Conservation (phyloP, 2,329 filamentous ascomycete genomes). For the Aspergillus chevalieri region DNA sequence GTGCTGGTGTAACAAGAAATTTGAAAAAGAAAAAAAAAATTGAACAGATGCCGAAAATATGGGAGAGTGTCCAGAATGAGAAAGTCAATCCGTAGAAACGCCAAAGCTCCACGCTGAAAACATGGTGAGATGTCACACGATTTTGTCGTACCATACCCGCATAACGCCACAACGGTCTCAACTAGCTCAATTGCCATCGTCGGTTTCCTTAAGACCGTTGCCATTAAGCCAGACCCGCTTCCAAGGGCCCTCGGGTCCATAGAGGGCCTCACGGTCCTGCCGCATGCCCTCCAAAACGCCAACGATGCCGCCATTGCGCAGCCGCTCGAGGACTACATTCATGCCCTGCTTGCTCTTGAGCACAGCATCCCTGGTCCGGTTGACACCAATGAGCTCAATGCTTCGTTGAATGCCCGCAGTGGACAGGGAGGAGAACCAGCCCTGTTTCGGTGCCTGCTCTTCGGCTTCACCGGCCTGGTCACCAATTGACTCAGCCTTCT, state of each 20-base stretch:
- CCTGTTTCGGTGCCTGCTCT: constrained; percentile 48
- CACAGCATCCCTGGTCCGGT: constrained; percentile 54
- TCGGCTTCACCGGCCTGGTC: constrained; percentile 40
- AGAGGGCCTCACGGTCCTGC: constrained; percentile 48
- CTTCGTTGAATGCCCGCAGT: constrained; percentile 56
- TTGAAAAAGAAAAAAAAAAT: not conserved
- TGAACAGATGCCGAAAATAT: constrained; percentile 4
- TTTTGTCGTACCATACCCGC: constrained; percentile 3
- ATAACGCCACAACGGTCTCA: constrained; percentile 12
- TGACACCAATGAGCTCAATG: constrained; percentile 58
- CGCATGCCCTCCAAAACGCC: constrained; percentile 67
- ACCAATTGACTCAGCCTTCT: constrained; percentile 28
- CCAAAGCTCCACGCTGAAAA: constrained; percentile 22
- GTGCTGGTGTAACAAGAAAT: not conserved
- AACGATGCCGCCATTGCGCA: constrained; percentile 61
- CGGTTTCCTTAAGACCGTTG: constrained; percentile 15
- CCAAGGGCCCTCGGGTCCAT: constrained; percentile 35
- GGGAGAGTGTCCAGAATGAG: constrained; percentile 17
- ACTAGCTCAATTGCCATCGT: constrained; percentile 19
- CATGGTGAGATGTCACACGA: constrained; percentile 1
- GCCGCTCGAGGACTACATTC: constrained; percentile 58
- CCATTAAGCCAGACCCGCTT: constrained; percentile 38
- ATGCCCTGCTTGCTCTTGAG: constrained; percentile 60
- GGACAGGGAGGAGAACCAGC: constrained; percentile 55
- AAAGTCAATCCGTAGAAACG: constrained; percentile 13